Evolutionary conservation across 2,329 filamentous ascomycete species (phyloP).

Genomic region (Clonostachys sp.): DNA sequence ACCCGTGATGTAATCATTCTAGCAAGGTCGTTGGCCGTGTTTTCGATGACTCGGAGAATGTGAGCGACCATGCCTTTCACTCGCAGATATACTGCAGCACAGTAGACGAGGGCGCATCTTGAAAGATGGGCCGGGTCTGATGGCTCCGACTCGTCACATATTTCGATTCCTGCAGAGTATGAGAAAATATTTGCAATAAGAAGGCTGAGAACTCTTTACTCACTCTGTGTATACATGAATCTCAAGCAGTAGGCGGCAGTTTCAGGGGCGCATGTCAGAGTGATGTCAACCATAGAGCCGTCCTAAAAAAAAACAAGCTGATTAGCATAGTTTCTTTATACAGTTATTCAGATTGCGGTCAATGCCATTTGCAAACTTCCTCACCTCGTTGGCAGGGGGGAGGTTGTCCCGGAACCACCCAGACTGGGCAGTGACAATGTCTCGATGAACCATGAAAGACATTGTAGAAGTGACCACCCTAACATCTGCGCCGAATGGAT

Average conservation of each 20-base stretch:
- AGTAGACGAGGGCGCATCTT: conserved; percentile 23
- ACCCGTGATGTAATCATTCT: conserved; percentile 10
- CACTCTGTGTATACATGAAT: conserved; percentile 28
- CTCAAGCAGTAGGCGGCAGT: conserved; percentile 20
- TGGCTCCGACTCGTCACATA: conserved; percentile 13
- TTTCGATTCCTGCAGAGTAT: conserved; percentile 13
- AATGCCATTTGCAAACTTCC: neutral
- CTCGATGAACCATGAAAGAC: conserved; percentile 23
- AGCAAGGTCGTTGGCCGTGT: conserved; percentile 14
- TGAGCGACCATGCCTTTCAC: conserved; percentile 16
- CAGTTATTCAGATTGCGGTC: too few species aligned
- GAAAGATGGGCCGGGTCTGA: conserved; percentile 21
- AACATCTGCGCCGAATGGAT: conserved; percentile 24
- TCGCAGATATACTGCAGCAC: conserved; percentile 18
- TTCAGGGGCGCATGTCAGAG: conserved; percentile 13
- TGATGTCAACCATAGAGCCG: conserved; percentile 15
- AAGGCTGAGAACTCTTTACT: conserved; percentile 3
- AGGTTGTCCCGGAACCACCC: conserved; percentile 25
- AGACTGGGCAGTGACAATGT: conserved; percentile 22
- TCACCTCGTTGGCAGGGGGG: conserved; percentile 17
- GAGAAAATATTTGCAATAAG: neutral
- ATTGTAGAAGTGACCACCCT: conserved; percentile 13
- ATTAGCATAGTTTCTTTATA: too few species aligned
- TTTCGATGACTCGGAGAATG: conserved; percentile 17
- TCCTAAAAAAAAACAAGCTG: conserved; percentile 13